These are phyloP conservation scores for Candida gorgasii DNA, from an alignment of 805 yeast genomes.

Conservation along the genomic window DNA sequence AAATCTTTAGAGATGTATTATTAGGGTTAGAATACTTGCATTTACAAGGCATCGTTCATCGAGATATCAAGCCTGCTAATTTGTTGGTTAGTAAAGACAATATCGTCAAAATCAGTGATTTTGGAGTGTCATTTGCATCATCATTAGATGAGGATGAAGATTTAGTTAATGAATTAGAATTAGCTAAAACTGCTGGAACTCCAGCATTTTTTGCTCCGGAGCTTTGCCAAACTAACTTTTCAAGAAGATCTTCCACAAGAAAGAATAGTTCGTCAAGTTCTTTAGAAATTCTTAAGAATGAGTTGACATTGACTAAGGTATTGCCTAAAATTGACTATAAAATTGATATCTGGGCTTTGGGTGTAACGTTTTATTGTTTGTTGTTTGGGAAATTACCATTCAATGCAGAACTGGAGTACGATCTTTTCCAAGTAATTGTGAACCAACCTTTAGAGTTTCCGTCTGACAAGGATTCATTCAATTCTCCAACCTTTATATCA, in stretches of 20 bases:
- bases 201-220: constrained; percentile 98
- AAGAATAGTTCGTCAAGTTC: constrained; percentile 21
- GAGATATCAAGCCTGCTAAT: constrained; percentile 96
- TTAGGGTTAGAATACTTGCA: constrained; percentile 90
- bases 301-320: constrained; percentile 20
- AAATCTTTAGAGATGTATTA: constrained; percentile 78
- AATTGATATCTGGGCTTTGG: constrained; percentile 97
- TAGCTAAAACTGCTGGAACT: constrained; percentile 96
- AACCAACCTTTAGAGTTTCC: constrained; percentile 64
- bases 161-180: constrained; percentile 60
- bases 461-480: constrained; percentile 27
- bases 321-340: constrained; percentile 66
- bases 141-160: constrained; percentile 47
- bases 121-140: constrained; percentile 86
- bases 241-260: constrained; percentile 15
- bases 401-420: constrained; percentile 82
- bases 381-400: constrained; percentile 89
- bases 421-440: constrained; percentile 79
- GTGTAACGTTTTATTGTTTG: constrained; percentile 86
- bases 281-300: constrained; percentile 24
- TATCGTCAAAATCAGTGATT: constrained; percentile 89
- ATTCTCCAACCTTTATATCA: constrained; percentile 39
- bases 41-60: constrained; percentile 85
- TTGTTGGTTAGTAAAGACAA: constrained; percentile 68
- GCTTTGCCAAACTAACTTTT: constrained; percentile 64